A percentile compares a stretch with the other conserved stretches of the same genome.
Conservation (phyloP, 306 rosid species). For the Lupinus albus region DNA sequence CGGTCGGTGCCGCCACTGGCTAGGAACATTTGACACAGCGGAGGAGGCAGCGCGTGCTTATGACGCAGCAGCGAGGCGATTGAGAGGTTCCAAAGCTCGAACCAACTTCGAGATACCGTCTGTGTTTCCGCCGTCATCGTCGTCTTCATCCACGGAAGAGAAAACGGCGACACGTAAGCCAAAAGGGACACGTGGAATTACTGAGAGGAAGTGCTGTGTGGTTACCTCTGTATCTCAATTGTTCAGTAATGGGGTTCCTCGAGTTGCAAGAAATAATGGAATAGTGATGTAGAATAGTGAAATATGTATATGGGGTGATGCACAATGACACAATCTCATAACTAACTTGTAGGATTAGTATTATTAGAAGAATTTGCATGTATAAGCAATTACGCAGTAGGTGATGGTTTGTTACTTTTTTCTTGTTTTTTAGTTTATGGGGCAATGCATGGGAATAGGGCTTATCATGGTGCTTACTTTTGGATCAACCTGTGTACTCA, state of each 20-base stretch:
- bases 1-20: slow-evolving; percentile 89
- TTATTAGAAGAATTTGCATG: too few relatives aligned
- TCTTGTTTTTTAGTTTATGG: background rate
- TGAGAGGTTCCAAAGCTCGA: slow-evolving; percentile 78
- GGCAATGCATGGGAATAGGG: background rate
- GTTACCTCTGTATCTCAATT: slow-evolving; percentile 68
- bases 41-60: slow-evolving; percentile 96
- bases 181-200: background rate
- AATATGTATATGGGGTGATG: background rate
- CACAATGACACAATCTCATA: too few relatives aligned
- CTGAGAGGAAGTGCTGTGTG: slow-evolving; percentile 43
- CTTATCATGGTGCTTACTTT: background rate
- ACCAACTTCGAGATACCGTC: slow-evolving; percentile 73
- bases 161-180: slow-evolving; percentile 8
- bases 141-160: slow-evolving; percentile 32
- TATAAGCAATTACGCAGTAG: too few relatives aligned
- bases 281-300: slow-evolving; percentile 34
- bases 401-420: background rate
- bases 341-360: too few relatives aligned
- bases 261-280: slow-evolving; percentile 26
- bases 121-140: slow-evolving; percentile 52
- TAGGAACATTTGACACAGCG: slow-evolving; percentile 88
- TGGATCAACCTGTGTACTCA: background rate
- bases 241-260: slow-evolving; percentile 54
- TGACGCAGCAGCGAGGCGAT: slow-evolving; percentile 85